Evolutionary conservation across 2,329 filamentous ascomycete genomes (phyloP).

Genomic region (Magnaporthiopsis rhizophila): DNA sequence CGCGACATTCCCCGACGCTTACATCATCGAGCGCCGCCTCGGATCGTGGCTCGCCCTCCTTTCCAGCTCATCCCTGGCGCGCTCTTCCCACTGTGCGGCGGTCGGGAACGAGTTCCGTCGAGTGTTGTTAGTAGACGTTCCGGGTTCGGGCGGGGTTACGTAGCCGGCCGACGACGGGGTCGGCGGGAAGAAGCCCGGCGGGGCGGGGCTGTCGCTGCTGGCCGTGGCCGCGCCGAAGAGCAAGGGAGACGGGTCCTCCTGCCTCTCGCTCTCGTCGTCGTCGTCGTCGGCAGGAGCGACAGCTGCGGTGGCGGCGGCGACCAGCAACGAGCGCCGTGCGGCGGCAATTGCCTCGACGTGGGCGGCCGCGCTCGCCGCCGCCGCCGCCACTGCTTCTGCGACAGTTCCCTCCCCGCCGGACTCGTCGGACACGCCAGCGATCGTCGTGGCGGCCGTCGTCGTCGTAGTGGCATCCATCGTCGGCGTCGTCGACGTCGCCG

Average conservation of each 20-base stretch:
- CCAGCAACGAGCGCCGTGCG: too few species aligned
- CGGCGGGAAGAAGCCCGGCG: not conserved
- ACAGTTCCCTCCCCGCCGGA: not conserved
- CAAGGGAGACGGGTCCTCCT: not conserved
- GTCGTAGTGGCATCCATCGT: too few species aligned
- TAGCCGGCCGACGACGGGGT: not conserved
- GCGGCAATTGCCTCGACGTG: not conserved
- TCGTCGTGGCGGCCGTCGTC: not conserved
- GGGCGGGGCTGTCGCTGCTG: not conserved
- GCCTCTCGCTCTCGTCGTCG: not conserved
- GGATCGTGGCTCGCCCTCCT: not conserved
- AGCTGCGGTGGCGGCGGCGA: too few species aligned
- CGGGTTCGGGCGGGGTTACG: not conserved
- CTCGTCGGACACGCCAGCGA: too few species aligned
- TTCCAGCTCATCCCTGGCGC: constrained; percentile 2
- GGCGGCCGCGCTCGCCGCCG: too few species aligned
- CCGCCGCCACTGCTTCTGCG: not conserved
- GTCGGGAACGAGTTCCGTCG: not conserved
- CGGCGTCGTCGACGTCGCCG: too few species aligned
- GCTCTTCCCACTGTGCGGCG: constrained; percentile 4
- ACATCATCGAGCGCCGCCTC: not conserved
- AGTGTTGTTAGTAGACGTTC: not conserved
- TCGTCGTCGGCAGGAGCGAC: not conserved
- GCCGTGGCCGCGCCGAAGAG: not conserved
- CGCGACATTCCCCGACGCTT: not conserved